Percentiles rank a stretch among this genome's conserved stretches.
Evolutionary conservation across 2,329 filamentous ascomycete species (phyloP).

Genomic region (Zasmidium citrigriseum): DNA sequence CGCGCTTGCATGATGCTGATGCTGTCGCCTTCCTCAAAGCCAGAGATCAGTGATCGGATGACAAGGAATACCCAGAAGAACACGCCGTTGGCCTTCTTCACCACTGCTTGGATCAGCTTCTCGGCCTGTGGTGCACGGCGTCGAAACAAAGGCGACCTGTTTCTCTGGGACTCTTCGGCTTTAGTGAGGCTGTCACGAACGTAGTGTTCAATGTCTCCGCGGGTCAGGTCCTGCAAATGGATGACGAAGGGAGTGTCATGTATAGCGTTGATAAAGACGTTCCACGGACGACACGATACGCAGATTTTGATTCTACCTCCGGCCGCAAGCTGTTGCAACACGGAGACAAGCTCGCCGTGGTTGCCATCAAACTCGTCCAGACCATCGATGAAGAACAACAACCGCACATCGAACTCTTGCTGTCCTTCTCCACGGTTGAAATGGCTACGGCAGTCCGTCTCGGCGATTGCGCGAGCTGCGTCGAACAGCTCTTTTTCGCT

Average conservation of each 20-base stretch:
- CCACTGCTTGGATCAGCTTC: constrained; percentile 8
- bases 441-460: not conserved
- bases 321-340: not conserved
- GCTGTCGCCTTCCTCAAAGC: not conserved
- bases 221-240: constrained; percentile 11
- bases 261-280: constrained; percentile 12
- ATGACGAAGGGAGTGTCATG: constrained; percentile 1
- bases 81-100: constrained; percentile 15
- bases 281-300: constrained; percentile 19
- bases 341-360: constrained; percentile 7
- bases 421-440: too few species aligned
- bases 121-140: not conserved
- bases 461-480: not conserved
- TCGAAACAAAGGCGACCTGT: not conserved
- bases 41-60: not conserved
- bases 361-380: constrained; percentile 22
- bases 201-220: constrained; percentile 7
- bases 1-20: not conserved
- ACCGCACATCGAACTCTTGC: too few species aligned
- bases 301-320: constrained; percentile 18
- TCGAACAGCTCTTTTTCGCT: not conserved
- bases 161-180: not conserved
- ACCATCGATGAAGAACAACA: constrained; percentile 22
- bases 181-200: not conserved
- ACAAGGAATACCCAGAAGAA: constrained; percentile 18